phyloP scores from a whole-genome alignment of 768 basidiomycete species.

The Cystofilobasidium ferigula region DNA sequence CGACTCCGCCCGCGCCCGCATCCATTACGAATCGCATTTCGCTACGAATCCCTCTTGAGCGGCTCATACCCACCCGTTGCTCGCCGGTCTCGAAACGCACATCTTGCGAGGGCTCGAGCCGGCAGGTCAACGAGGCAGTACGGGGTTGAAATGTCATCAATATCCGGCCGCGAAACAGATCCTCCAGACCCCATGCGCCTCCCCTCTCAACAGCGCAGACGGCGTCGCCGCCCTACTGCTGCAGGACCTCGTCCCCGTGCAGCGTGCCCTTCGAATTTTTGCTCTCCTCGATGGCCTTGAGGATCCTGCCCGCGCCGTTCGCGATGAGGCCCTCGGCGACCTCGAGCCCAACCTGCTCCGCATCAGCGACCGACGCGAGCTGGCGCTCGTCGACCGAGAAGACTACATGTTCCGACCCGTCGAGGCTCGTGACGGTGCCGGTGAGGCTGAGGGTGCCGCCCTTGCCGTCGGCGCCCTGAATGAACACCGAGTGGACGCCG shows the following conservation, averaged over 20 bases:
- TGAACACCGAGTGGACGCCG: slow-evolving; percentile 53
- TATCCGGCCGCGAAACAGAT: no score
- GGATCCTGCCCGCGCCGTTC: slow-evolving; percentile 61
- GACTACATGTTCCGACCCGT: slow-evolving; percentile 62
- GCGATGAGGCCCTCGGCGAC: slow-evolving; percentile 57
- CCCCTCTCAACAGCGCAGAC: neutral
- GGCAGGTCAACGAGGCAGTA: no score
- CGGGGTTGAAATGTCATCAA: no score
- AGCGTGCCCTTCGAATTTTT: slow-evolving; percentile 37
- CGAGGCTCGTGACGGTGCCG: slow-evolving; percentile 73
- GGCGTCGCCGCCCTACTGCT: neutral
- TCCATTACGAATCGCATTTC: no score
- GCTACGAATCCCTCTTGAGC: no score
- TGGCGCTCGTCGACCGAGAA: slow-evolving; percentile 46
- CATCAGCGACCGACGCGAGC: slow-evolving; percentile 50
- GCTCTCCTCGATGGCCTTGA: slow-evolving; percentile 71
- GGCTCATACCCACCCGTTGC: no score
- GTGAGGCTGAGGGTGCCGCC: slow-evolving; percentile 50
- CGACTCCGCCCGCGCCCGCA: no score
- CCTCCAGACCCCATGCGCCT: neutral
- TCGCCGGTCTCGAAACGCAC: no score
- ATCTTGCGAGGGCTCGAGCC: no score
- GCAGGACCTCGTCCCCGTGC: slow-evolving; percentile 7
- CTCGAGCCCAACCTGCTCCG: slow-evolving; percentile 55
- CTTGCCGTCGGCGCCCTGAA: slow-evolving; percentile 35